Evolutionary conservation across 192 early-diverging fungal species (phyloP).

Genomic region (Fimicolochytrium jonesii): DNA sequence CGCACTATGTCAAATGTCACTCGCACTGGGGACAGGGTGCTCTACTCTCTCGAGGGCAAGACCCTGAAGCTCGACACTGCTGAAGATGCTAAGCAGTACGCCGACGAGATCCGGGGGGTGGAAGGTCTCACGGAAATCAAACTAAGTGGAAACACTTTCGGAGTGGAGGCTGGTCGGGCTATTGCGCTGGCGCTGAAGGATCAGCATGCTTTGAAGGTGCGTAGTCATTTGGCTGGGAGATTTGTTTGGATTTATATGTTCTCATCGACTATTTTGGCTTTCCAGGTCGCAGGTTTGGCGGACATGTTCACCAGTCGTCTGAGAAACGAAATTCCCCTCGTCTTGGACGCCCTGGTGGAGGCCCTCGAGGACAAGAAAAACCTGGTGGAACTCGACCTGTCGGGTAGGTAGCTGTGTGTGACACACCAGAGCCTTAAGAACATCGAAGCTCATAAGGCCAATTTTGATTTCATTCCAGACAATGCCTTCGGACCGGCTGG

Average conservation of each 20-base stretch:
- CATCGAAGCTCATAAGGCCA: too few relatives aligned
- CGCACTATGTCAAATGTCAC: conserved; percentile 4
- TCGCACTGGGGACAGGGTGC: background rate
- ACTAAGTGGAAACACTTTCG: conserved; percentile 88
- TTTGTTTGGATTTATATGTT: too few relatives aligned
- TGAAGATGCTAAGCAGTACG: conserved; percentile 71
- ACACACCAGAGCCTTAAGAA: too few relatives aligned
- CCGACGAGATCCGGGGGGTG: conserved; percentile 63
- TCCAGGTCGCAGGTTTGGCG: conserved; percentile 77
- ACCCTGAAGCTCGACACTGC: conserved; percentile 84
- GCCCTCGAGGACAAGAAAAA: conserved; percentile 73
- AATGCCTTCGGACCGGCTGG: conserved; percentile 99
- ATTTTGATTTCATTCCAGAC: too few relatives aligned
- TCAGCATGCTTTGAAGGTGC: conserved; percentile 70
- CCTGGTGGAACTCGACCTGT: conserved; percentile 57
- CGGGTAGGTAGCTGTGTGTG: too few relatives aligned
- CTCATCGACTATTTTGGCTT: too few relatives aligned
- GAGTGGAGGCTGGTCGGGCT: conserved; percentile 81
- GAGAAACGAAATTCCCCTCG: conserved; percentile 80
- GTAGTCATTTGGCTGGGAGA: too few relatives aligned
- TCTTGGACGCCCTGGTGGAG: conserved; percentile 75
- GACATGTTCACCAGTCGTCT: conserved; percentile 96
- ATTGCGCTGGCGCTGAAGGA: conserved; percentile 67
- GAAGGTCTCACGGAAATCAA: conserved; percentile 65
- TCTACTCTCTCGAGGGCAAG: conserved; percentile 75